These are phyloP conservation scores for Xylariaceae sp. DNA, from an alignment of 2,329 filamentous ascomycete species.

Conservation along the genomic window DNA sequence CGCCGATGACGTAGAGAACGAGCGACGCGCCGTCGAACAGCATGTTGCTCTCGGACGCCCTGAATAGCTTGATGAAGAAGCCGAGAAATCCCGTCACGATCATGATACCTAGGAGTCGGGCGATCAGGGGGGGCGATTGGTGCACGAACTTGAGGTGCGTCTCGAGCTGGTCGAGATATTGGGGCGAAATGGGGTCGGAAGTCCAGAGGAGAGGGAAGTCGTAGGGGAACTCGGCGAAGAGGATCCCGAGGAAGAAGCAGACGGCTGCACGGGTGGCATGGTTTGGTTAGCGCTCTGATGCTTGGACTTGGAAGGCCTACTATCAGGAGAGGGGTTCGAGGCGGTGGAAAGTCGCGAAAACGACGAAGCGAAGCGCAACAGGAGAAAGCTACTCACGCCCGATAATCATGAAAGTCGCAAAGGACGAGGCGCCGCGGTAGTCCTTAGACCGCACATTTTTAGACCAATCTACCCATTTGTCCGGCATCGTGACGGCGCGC, in stretches of 20 bases:
- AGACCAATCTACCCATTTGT: slow-evolving; percentile 57
- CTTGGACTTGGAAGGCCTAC: background rate
- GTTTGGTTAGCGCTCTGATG: background rate
- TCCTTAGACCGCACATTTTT: slow-evolving; percentile 64
- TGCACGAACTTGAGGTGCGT: slow-evolving; percentile 90
- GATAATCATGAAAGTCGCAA: slow-evolving; percentile 96
- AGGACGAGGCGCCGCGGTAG: slow-evolving; percentile 71
- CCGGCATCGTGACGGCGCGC: slow-evolving; percentile 35
- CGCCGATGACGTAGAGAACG: slow-evolving; percentile 82
- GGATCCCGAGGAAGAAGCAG: slow-evolving; percentile 97
- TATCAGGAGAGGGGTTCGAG: background rate
- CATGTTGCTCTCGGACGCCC: slow-evolving; percentile 90
- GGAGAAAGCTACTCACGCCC: slow-evolving; percentile 71
- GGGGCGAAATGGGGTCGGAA: slow-evolving; percentile 65
- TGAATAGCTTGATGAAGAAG: slow-evolving; percentile 94
- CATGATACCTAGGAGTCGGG: slow-evolving; percentile 91
- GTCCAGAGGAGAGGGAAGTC: slow-evolving; percentile 90
- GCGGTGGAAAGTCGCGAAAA: background rate
- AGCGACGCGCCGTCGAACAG: slow-evolving; percentile 89
- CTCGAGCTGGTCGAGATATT: slow-evolving; percentile 86
- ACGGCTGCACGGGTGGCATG: slow-evolving; percentile 64
- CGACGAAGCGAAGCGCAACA: background rate
- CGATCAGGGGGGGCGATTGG: slow-evolving; percentile 88
- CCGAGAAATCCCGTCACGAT: slow-evolving; percentile 86
- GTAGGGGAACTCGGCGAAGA: slow-evolving; percentile 96